Conservation (phyloP, 2,329 filamentous ascomycete species). For the Balansia obtecta region DNA sequence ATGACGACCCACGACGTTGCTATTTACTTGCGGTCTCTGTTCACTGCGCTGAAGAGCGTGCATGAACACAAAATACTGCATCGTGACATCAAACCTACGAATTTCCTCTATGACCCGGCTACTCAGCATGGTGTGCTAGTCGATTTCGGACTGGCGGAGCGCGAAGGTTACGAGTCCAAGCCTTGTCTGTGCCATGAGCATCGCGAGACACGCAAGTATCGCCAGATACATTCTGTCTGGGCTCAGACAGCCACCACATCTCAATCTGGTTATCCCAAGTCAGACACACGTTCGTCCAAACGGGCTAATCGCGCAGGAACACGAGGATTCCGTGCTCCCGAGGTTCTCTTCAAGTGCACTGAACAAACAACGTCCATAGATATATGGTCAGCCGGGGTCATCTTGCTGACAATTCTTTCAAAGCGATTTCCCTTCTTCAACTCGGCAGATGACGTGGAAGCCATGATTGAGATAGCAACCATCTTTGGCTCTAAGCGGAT, state of each 20-base stretch:
- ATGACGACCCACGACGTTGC: conserved; percentile 80
- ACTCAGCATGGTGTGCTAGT: conserved; percentile 79
- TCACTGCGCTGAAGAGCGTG: conserved; percentile 72
- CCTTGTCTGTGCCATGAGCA: conserved; percentile 71
- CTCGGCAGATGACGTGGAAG: conserved; percentile 93
- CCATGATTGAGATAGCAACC: conserved; percentile 91
- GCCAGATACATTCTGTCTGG: conserved; percentile 45
- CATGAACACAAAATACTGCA: conserved; percentile 80
- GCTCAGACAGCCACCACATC: conserved; percentile 35
- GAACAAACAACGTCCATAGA: conserved; percentile 90
- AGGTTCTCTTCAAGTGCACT: conserved; percentile 94
- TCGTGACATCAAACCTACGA: conserved; percentile 93
- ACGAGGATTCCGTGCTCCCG: conserved; percentile 86
- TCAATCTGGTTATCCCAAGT: conserved; percentile 69
- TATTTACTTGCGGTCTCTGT: conserved; percentile 79
- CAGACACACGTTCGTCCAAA: conserved; percentile 74
- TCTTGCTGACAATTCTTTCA: conserved; percentile 85
- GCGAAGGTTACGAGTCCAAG: conserved; percentile 63
- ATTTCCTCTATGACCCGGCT: conserved; percentile 83
- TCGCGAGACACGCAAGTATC: conserved; percentile 46
- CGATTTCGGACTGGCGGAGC: conserved; percentile 96
- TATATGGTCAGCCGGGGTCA: conserved; percentile 95
- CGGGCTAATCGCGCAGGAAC: conserved; percentile 92
- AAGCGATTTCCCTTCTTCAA: conserved; percentile 97
- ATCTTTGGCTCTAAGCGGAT: conserved; percentile 83